A percentile compares a stretch with the other conserved stretches of the same genome.
phyloP scores from a whole-genome alignment of 164 flowering plant species.

The Stephania cephalantha region DNA sequence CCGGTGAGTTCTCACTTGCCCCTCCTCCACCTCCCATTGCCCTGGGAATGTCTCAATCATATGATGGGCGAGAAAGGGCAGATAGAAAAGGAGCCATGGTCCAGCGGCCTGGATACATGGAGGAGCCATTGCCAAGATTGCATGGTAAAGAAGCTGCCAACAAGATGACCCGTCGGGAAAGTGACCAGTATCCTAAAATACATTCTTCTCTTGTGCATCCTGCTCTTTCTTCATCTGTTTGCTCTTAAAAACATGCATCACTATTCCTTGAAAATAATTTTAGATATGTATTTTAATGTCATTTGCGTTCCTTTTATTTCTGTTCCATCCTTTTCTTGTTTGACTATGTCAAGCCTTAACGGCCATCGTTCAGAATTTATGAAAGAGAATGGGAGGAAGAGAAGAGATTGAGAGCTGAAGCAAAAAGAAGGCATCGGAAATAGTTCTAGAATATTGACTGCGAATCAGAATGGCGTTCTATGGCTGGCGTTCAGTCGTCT shows the following conservation, averaged over 20 bases:
- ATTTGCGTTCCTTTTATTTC: not conserved
- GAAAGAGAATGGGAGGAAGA: slow-evolving; percentile 99
- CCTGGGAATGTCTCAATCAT: slow-evolving; percentile 50
- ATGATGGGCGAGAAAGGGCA: slow-evolving; percentile 79
- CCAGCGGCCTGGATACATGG: slow-evolving; percentile 64
- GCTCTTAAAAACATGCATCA: not conserved
- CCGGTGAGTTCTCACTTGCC: slow-evolving; percentile 64
- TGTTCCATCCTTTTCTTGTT: not conserved
- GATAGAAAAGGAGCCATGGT: slow-evolving; percentile 63
- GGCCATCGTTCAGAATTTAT: slow-evolving; percentile 41
- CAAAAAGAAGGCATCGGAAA: slow-evolving; percentile 85
- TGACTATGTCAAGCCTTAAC: slow-evolving; percentile 34
- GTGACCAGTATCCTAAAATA: slow-evolving; percentile 79
- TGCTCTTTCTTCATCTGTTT: not conserved
- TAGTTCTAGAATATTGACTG: slow-evolving; percentile 14
- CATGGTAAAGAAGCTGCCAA: slow-evolving; percentile 70
- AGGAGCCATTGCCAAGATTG: slow-evolving; percentile 56
- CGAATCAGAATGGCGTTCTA: not conserved
- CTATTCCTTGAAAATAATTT: not conserved
- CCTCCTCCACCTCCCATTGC: slow-evolving; percentile 46
- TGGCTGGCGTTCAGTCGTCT: no score
- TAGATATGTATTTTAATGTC: not conserved
- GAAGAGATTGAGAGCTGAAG: slow-evolving; percentile 85
- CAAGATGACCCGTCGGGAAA: slow-evolving; percentile 74
- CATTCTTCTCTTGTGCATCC: not conserved